Evolutionary conservation across 2,329 filamentous ascomycete species (phyloP).

Genomic region (Fusarium acutatum): DNA sequence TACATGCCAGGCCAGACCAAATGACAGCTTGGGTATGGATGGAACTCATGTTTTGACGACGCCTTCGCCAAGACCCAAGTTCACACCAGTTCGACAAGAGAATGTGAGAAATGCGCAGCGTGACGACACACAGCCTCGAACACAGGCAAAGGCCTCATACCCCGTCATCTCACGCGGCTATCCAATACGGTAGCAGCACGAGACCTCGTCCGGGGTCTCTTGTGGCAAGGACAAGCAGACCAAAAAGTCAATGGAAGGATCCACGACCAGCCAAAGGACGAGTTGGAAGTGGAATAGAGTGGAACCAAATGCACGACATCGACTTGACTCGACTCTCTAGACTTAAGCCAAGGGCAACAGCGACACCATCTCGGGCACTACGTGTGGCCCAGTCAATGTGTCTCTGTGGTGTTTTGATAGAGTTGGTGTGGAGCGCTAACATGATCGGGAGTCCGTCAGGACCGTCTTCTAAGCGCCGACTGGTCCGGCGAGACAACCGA

Average conservation of each 20-base stretch:
- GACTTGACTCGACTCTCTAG: constrained; percentile 52
- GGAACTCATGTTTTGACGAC: not conserved
- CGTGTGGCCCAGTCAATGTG: constrained; percentile 31
- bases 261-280: not conserved
- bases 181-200: constrained; percentile 48
- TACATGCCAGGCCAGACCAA: not conserved
- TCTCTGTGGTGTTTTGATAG: constrained; percentile 27
- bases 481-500: constrained; percentile 42
- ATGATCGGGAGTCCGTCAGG: constrained; percentile 22
- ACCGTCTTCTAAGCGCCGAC: constrained; percentile 48
- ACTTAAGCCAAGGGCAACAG: not conserved
- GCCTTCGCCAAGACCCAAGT: constrained; percentile 33
- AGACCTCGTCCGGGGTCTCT: constrained; percentile 37
- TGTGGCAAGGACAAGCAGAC: constrained; percentile 40
- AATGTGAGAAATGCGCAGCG: constrained; percentile 29
- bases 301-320: constrained; percentile 50
- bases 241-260: not conserved
- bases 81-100: constrained; percentile 33
- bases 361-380: constrained; percentile 28
- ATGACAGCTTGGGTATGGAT: not conserved
- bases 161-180: constrained; percentile 29
- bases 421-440: constrained; percentile 41
- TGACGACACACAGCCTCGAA: constrained; percentile 42
- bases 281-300: not conserved
- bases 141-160: constrained; percentile 30